These are phyloP conservation scores for Pulveroboletus frians DNA, from an alignment of 768 basidiomycete species.

Conservation along the genomic window DNA sequence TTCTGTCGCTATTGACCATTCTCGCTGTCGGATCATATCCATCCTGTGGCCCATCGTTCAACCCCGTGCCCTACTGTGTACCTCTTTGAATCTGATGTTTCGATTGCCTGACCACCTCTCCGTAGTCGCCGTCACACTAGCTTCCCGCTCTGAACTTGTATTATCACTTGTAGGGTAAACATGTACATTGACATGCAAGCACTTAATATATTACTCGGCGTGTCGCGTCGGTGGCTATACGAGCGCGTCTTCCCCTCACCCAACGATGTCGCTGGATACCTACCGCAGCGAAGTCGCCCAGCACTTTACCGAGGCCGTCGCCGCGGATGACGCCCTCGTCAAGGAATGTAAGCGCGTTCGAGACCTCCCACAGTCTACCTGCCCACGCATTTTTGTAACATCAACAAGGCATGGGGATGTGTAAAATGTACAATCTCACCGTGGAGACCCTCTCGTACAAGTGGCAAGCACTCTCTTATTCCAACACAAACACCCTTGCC, in stretches of 20 bases:
- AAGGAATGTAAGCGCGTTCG: slow-evolving; percentile 45
- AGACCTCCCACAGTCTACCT: background rate
- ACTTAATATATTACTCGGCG: slow-evolving; percentile 17
- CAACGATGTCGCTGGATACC: slow-evolving; percentile 16
- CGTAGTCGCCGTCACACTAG: slow-evolving; percentile 20
- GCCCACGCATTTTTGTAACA: slow-evolving; percentile 11
- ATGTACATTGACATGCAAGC: slow-evolving; percentile 14
- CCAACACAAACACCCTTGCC: slow-evolving; percentile 30
- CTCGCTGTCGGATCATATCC: slow-evolving; percentile 22
- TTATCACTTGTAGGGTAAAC: slow-evolving; percentile 27
- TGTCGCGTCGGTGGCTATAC: slow-evolving; percentile 15
- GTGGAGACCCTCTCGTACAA: slow-evolving; percentile 58
- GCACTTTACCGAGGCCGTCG: slow-evolving; percentile 26
- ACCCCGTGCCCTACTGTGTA: slow-evolving; percentile 13
- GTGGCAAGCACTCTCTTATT: slow-evolving; percentile 52
- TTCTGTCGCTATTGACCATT: slow-evolving; percentile 16
- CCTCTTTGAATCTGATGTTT: slow-evolving; percentile 9
- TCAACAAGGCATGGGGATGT: slow-evolving; percentile 54
- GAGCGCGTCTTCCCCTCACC: background rate
- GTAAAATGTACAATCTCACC: slow-evolving; percentile 53
- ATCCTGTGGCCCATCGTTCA: slow-evolving; percentile 7
- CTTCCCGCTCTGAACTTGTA: slow-evolving; percentile 24
- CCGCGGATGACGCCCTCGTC: slow-evolving; percentile 40
- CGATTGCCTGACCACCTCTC: slow-evolving; percentile 10
- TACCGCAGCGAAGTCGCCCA: slow-evolving; percentile 20